Percentiles rank a stretch among this genome's conserved stretches.
These are phyloP conservation scores for Brassica cretica DNA, from an alignment of 345 rosid genomes.

Conservation along the genomic window DNA sequence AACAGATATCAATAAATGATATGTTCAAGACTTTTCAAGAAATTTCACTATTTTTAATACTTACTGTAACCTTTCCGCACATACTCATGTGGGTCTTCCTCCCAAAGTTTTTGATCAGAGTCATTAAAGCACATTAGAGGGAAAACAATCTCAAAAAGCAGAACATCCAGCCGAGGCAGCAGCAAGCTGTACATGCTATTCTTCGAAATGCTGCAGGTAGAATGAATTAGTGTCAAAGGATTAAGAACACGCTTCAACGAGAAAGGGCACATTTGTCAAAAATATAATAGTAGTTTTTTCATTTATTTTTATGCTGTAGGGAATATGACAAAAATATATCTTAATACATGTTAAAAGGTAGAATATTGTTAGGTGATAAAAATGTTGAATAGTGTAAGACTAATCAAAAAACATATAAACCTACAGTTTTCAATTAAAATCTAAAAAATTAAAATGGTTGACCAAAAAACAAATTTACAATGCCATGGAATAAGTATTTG, in stretches of 20 bases:
- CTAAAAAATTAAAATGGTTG: neutral
- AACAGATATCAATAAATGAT: neutral
- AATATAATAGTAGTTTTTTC: neutral
- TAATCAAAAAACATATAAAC: neutral
- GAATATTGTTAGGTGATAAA: neutral
- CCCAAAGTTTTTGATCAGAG: slow-evolving; percentile 1
- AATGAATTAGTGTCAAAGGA: neutral
- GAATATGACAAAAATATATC: neutral
- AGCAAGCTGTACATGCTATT: neutral
- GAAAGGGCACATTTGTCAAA: neutral
- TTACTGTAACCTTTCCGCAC: neutral
- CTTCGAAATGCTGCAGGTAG: neutral
- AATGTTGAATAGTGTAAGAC: neutral
- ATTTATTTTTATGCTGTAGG: neutral
- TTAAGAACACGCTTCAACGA: neutral
- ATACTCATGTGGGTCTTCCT: slow-evolving; percentile 2
- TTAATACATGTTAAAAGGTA: neutral
- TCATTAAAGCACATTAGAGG: neutral
- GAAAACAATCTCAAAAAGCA: neutral
- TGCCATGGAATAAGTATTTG: neutral
- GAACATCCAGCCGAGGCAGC: neutral
- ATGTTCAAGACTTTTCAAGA: neutral
- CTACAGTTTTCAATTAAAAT: neutral
- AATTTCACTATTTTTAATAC: neutral
- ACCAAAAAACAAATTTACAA: neutral